phyloP scores from a whole-genome alignment of 1,284 basidiomycete species.

The Puccinia triticina region DNA sequence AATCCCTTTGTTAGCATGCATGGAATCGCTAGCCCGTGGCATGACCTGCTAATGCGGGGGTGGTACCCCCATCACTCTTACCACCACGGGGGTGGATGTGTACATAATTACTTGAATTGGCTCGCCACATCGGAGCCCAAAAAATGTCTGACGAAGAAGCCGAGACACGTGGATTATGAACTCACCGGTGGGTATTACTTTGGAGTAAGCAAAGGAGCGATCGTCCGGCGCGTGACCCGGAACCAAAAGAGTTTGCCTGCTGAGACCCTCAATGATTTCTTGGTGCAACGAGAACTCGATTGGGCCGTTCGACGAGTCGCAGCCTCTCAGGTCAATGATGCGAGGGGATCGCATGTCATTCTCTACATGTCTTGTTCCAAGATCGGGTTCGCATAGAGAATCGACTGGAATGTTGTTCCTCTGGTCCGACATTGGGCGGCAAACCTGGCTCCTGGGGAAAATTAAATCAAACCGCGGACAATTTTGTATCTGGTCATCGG shows the following conservation, averaged over 20 bases:
- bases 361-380: no score
- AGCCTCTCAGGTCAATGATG: conserved; percentile 15
- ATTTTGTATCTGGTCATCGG: not conserved
- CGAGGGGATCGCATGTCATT: not conserved
- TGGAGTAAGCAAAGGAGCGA: conserved; percentile 26
- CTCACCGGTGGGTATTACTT: conserved; percentile 42
- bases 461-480: not conserved
- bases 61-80: no score
- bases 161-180: not conserved
- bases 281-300: not conserved
- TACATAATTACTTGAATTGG: no score
- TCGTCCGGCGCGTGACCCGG: conserved; percentile 26
- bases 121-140: no score
- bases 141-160: not conserved
- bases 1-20: no score
- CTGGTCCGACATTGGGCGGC: not conserved
- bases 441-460: not conserved
- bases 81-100: no score
- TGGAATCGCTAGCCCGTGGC: no score
- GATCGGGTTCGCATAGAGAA: not conserved
- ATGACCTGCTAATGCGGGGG: no score
- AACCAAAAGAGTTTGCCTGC: not conserved
- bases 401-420: not conserved
- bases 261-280: conserved; percentile 37
- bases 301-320: not conserved